Percentiles rank a stretch among this genome's conserved stretches.
These are phyloP conservation scores for Kwoniella dendrophila DNA, from an alignment of 768 basidiomycete genomes.

Conservation along the genomic window DNA sequence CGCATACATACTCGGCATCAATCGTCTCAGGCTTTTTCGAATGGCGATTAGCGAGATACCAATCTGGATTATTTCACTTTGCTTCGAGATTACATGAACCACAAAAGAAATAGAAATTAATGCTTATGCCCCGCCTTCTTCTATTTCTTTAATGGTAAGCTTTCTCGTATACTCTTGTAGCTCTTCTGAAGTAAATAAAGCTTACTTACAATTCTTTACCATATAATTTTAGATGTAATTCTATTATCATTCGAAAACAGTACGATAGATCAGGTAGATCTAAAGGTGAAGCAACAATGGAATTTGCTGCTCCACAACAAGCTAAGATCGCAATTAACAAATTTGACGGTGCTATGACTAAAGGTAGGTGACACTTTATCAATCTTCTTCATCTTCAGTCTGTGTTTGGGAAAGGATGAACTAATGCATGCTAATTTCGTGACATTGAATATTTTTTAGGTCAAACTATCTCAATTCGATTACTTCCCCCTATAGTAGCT, in stretches of 20 bases:
- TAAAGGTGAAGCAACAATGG: constrained; percentile 75
- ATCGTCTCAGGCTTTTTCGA: no score
- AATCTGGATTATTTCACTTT: no score
- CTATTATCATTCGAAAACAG: constrained; percentile 57
- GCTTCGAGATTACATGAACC: no score
- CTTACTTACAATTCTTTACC: no score
- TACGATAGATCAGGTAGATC: constrained; percentile 96
- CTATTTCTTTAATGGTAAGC: constrained; percentile 43
- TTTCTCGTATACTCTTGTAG: constrained; percentile 14
- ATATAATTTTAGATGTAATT: no score
- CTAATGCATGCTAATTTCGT: background rate
- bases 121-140: constrained; percentile 42
- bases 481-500: constrained; percentile 36
- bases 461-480: constrained; percentile 49
- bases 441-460: constrained; percentile 24
- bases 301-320: constrained; percentile 75
- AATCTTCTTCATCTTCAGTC: background rate
- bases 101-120: constrained; percentile 18
- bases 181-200: background rate
- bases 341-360: constrained; percentile 82
- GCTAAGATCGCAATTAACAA: constrained; percentile 81
- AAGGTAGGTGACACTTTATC: constrained; percentile 62
- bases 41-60: no score
- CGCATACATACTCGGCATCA: no score
- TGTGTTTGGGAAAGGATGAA: background rate